Evolutionary conservation across 768 basidiomycete genomes (phyloP), one percentile per base, ranked within the genome.

Genomic region (Calocybe gangraenosa): DNA sequence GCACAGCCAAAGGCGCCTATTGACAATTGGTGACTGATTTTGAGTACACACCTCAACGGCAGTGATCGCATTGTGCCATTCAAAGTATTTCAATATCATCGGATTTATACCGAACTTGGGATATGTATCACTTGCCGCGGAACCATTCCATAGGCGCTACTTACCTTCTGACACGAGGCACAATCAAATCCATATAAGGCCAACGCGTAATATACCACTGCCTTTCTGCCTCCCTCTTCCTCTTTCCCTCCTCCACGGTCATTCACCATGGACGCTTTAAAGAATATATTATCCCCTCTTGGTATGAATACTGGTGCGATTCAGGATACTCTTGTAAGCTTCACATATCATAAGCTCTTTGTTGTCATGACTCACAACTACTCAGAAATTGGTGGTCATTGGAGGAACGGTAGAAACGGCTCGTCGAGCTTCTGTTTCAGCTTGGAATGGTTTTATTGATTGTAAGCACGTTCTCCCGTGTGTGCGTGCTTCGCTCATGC

Each of bases 391-490:
- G 19, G 89, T 92, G 25, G 89, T 92, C 57, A 86, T 92, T 58
- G 89, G 90, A 18, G 90, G 90, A 1, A 91, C 90, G 0, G 84
- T 92, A 17, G 89, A 92, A 61, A 91, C 88, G 13, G 88, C 88
- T 28, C 75, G 89, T 51, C 73, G 89, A 36, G 84, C 79, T 14
- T 90, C 87, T 9, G 71, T 87, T 21, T 88, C 87, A 3, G 90
- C 87, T 10, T 92, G 90, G 89, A 89, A 86, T 62, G 87, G 87
- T 30, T 92, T 92, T 58, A 76, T 92, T 3, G 90, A 92, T 61
- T 92, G 89, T 92, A 58, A 51, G 81, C 50, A 8, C 9, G 33
- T 15, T 15, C 8, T 32, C 15, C 19, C 15, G 36, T 28, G 51
- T 20, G 33, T 21, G 19, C 19, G 6, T 7, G 0, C 11, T 11